A percentile compares a stretch with the other conserved stretches of the same genome.
Conservation (phyloP, 2,329 filamentous ascomycete genomes). For the Boeremia lycopersici region DNA sequence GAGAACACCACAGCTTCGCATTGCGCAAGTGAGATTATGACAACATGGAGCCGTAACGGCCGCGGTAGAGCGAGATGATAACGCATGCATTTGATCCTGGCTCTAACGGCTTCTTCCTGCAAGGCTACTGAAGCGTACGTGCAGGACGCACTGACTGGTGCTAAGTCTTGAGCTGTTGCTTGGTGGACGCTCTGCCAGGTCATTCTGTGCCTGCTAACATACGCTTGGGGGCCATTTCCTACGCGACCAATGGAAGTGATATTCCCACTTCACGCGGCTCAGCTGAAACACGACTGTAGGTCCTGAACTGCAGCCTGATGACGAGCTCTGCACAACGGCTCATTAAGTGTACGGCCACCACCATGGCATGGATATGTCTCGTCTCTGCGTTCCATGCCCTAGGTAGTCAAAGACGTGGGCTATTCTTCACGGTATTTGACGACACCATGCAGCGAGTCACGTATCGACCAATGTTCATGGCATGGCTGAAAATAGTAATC, state of each 20-base stretch:
- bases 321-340: constrained; percentile 19
- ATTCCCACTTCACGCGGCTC: constrained; percentile 5
- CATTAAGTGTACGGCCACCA: constrained; percentile 7
- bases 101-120: constrained; percentile 23
- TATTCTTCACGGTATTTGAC: not conserved
- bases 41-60: not conserved
- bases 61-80: constrained; percentile 11
- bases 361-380: constrained; percentile 16
- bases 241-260: constrained; percentile 27
- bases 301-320: constrained; percentile 18
- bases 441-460: constrained; percentile 19
- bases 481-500: constrained; percentile 19
- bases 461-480: constrained; percentile 25
- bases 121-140: constrained; percentile 18
- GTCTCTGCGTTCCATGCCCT: constrained; percentile 14
- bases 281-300: constrained; percentile 27
- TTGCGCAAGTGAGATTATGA: constrained; percentile 4
- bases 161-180: constrained; percentile 34
- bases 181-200: constrained; percentile 40
- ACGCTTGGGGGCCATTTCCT: constrained; percentile 21
- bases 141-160: constrained; percentile 32
- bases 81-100: constrained; percentile 24
- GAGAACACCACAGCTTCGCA: not conserved
- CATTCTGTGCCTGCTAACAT: constrained; percentile 32
- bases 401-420: constrained; percentile 15